These are phyloP conservation scores for Pythium pyrilobum DNA, from an alignment of 352 stramenopile genomes.

Conservation along the genomic window DNA sequence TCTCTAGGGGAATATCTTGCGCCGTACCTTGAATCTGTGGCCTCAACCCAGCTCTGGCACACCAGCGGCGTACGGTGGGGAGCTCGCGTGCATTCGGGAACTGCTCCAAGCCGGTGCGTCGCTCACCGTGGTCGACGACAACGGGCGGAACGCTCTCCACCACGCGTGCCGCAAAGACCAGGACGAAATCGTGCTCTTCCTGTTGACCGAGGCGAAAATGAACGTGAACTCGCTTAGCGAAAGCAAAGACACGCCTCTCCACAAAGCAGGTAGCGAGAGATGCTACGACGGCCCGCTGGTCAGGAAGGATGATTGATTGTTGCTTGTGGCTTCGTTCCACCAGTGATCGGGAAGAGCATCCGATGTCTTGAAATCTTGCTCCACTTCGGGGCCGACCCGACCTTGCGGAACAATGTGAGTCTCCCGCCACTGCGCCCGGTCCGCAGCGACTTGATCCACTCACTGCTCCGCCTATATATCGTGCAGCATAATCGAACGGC, in stretches of 20 bases:
- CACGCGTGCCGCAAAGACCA: constrained; percentile 75
- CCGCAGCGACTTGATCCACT: too few species aligned
- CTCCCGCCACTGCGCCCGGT: not conserved
- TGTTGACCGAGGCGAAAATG: constrained; percentile 41
- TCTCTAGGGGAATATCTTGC: not conserved
- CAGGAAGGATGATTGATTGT: too few species aligned
- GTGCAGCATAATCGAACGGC: constrained; percentile 60
- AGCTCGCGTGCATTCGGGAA: constrained; percentile 46
- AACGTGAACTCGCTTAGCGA: constrained; percentile 57
- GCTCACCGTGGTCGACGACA: constrained; percentile 32
- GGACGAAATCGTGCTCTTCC: constrained; percentile 50
- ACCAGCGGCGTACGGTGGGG: constrained; percentile 53
- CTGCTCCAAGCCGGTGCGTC: constrained; percentile 47
- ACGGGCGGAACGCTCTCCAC: constrained; percentile 66
- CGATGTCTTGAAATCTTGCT: constrained; percentile 54
- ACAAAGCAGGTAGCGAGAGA: constrained; percentile 83
- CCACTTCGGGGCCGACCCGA: constrained; percentile 50
- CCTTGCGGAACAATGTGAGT: constrained; percentile 54
- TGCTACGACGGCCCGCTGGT: too few species aligned
- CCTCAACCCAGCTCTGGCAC: not conserved
- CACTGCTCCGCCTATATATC: too few species aligned
- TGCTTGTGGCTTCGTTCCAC: constrained; percentile 11
- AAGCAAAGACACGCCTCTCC: constrained; percentile 68
- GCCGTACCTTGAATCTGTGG: not conserved
- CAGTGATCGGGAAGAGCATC: constrained; percentile 41